Evolutionary conservation across 768 basidiomycete genomes (phyloP).

Genomic region (Cubamyces sp.): DNA sequence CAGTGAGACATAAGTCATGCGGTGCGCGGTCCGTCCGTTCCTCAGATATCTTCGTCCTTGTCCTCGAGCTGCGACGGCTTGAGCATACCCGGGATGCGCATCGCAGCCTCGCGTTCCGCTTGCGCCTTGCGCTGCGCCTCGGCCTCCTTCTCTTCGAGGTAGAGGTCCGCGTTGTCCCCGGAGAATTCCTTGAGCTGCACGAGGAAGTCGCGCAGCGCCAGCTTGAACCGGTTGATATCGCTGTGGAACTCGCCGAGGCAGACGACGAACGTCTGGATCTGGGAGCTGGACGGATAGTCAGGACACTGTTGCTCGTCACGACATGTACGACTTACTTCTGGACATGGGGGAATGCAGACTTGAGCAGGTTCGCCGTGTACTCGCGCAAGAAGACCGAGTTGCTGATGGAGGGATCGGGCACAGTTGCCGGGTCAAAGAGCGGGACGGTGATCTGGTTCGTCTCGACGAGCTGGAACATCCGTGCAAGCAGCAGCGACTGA

Average conservation of each 20-base stretch:
- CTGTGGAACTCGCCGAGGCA: constrained; percentile 72
- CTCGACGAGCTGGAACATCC: constrained; percentile 93
- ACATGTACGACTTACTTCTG: constrained; percentile 61
- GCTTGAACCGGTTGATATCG: constrained; percentile 90
- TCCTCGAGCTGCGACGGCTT: constrained; percentile 95
- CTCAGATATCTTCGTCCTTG: constrained; percentile 84
- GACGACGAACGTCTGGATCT: constrained; percentile 71
- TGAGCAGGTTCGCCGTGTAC: constrained; percentile 85
- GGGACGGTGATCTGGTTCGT: constrained; percentile 78
- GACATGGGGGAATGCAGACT: constrained; percentile 91
- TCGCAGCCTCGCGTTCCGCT: constrained; percentile 85
- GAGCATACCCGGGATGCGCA: constrained; percentile 97
- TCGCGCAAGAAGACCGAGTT: constrained; percentile 83
- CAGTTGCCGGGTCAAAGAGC: constrained; percentile 78
- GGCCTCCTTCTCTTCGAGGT: constrained; percentile 91
- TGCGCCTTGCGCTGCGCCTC: constrained; percentile 78
- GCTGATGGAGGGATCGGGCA: constrained; percentile 68
- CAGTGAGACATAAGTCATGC: constrained; percentile 29
- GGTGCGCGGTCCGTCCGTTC: constrained; percentile 10
- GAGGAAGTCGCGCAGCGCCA: constrained; percentile 94
- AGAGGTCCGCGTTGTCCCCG: constrained; percentile 90
- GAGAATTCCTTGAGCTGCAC: constrained; percentile 98
- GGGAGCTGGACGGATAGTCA: constrained; percentile 49
- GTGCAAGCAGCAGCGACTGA: constrained; percentile 88
- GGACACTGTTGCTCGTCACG: not conserved